A percentile compares a stretch with the other conserved stretches of the same genome.
Evolutionary conservation across 345 rosid species (phyloP).

Genomic region (Hibiscus syriacus): DNA sequence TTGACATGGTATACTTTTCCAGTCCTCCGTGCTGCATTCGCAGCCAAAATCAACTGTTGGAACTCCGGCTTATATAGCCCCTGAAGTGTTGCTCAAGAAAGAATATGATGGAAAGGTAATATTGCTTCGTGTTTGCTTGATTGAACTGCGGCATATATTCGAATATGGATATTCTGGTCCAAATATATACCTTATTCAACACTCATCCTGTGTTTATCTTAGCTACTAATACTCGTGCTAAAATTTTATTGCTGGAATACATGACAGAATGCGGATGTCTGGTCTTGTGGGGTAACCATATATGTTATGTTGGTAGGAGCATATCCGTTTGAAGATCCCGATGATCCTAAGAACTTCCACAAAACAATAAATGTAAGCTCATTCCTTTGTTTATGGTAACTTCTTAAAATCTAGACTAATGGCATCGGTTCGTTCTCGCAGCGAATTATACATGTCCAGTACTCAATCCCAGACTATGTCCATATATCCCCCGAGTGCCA

Average conservation of each 20-base stretch:
- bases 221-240: background rate
- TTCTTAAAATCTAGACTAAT: constrained; percentile 5
- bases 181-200: too few relatives aligned
- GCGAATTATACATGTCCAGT: constrained; percentile 91
- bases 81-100: constrained; percentile 91
- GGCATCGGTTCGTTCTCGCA: constrained; percentile 25
- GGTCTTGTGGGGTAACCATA: constrained; percentile 98
- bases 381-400: background rate
- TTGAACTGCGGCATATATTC: background rate
- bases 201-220: background rate
- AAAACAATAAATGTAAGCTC: constrained; percentile 68
- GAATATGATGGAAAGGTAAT: constrained; percentile 97
- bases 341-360: constrained; percentile 89
- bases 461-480: constrained; percentile 87
- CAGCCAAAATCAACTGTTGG: constrained; percentile 98
- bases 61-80: constrained; percentile 98
- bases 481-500: constrained; percentile 87
- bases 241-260: background rate
- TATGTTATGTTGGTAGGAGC: constrained; percentile 99
- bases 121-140: background rate
- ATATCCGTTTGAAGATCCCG: constrained; percentile 96
- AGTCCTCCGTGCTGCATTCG: constrained; percentile 94
- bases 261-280: constrained; percentile 80
- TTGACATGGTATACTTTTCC: constrained; percentile 16
- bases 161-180: background rate